A percentile compares a stretch with the other conserved stretches of the same genome.
Conservation (phyloP, 441 rosid genomes). For the Populus hybrid region DNA sequence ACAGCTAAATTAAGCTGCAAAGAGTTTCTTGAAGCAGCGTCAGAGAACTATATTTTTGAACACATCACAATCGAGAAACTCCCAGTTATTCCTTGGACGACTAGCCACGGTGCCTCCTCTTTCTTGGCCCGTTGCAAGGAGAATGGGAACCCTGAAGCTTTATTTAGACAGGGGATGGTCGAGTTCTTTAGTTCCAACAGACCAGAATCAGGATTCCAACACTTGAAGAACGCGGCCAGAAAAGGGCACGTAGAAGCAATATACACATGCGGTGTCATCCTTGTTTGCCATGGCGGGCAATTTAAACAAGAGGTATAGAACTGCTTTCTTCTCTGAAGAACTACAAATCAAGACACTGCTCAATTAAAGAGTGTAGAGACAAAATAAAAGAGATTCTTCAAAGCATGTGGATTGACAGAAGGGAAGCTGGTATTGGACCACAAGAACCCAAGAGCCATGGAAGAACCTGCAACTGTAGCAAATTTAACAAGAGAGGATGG, state of each 20-base stretch:
- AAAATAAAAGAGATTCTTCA: not conserved
- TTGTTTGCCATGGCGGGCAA: not conserved
- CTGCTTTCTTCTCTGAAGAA: not conserved
- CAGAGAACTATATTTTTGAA: conserved; percentile 14
- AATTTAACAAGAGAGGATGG: not conserved
- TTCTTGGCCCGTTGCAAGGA: conserved; percentile 11
- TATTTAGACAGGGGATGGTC: conserved; percentile 10
- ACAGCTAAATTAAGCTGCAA: conserved; percentile 18
- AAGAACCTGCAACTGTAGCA: not conserved
- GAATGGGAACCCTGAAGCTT: conserved; percentile 12
- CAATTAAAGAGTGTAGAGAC: not conserved
- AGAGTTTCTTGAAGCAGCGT: conserved; percentile 3
- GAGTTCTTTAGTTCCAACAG: conserved; percentile 1
- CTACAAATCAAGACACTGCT: not conserved
- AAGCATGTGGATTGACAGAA: not conserved
- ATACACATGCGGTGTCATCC: not conserved
- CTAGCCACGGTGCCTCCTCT: not conserved
- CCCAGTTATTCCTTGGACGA: not conserved
- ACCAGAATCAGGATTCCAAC: not conserved
- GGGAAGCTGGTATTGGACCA: not conserved
- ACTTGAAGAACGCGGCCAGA: not conserved
- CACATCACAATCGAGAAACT: conserved; percentile 19
- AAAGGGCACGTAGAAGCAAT: not conserved
- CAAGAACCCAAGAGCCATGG: not conserved
- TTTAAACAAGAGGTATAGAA: not conserved